Conservation (phyloP, 352 stramenopile species). For the Phytopythium montanum region DNA sequence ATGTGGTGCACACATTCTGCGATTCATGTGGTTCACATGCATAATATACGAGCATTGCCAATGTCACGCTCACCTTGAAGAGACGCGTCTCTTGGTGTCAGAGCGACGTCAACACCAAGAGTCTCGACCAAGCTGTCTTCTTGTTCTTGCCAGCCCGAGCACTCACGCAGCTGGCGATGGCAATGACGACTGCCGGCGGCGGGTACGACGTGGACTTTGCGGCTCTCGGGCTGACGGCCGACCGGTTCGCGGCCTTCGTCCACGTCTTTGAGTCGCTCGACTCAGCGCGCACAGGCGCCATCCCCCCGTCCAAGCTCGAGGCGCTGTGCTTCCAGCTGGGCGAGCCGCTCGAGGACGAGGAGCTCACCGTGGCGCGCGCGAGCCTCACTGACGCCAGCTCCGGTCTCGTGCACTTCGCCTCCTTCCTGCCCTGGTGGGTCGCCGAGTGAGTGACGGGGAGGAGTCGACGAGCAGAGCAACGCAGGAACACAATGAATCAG, state of each 20-base stretch:
- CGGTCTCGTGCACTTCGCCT: conserved; percentile 53
- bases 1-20: too few species aligned
- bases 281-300: conserved; percentile 41
- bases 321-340: conserved; percentile 55
- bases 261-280: conserved; percentile 48
- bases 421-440: conserved; percentile 66
- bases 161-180: neutral
- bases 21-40: too few species aligned
- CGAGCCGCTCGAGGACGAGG: conserved; percentile 55
- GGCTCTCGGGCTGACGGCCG: conserved; percentile 35
- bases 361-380: conserved; percentile 38
- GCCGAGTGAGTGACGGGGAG: conserved; percentile 33
- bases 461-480: neutral
- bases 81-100: too few species aligned
- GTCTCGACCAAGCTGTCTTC: too few species aligned
- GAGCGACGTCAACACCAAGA: too few species aligned
- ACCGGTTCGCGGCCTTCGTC: conserved; percentile 61
- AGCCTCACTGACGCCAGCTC: conserved; percentile 50
- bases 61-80: too few species aligned
- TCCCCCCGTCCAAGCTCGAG: conserved; percentile 52
- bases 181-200: neutral
- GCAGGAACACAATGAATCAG: neutral
- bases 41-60: too few species aligned
- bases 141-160: neutral
- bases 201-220: conserved; percentile 47